Evolutionary conservation across 2,329 filamentous ascomycete species (phyloP).

Genomic region (Alternaria tenuissima): DNA sequence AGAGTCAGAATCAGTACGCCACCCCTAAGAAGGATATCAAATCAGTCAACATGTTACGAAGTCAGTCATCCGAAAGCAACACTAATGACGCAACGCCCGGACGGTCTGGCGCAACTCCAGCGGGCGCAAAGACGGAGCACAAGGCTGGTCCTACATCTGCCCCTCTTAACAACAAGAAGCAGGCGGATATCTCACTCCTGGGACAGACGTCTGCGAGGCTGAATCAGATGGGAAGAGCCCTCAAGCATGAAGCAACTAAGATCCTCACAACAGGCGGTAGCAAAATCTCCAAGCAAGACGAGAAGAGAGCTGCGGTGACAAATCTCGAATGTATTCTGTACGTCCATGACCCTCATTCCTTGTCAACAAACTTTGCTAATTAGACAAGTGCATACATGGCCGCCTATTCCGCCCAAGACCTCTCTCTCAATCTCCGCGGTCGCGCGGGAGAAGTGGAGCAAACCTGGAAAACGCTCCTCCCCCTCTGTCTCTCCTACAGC

Average conservation of each 20-base stretch:
- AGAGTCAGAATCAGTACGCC: constrained; percentile 34
- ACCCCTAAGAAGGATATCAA: constrained; percentile 50
- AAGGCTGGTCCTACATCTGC: constrained; percentile 42
- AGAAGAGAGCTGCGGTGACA: constrained; percentile 52
- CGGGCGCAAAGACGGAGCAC: constrained; percentile 32
- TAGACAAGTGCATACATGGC: constrained; percentile 49
- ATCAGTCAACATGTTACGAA: constrained; percentile 48
- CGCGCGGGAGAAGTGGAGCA: constrained; percentile 45
- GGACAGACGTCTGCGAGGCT: constrained; percentile 51
- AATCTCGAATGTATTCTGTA: constrained; percentile 57
- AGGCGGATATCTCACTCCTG: constrained; percentile 47
- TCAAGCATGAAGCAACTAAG: constrained; percentile 57
- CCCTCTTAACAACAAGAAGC: constrained; percentile 41
- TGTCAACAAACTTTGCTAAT: constrained; percentile 21
- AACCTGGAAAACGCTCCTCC: constrained; percentile 50
- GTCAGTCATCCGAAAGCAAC: constrained; percentile 44
- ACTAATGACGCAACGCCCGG: constrained; percentile 48
- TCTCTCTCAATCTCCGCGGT: constrained; percentile 38
- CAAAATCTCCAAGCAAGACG: constrained; percentile 42
- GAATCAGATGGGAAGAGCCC: constrained; percentile 53
- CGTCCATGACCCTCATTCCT: constrained; percentile 7
- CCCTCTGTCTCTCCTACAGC: constrained; percentile 45
- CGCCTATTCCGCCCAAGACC: constrained; percentile 46
- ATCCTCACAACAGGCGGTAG: constrained; percentile 35
- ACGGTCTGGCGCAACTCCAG: constrained; percentile 42